Evolutionary conservation across 2,329 filamentous ascomycete genomes (phyloP), one percentile per base, ranked within the genome.

Genomic region (Sclerotinia nivalis): DNA sequence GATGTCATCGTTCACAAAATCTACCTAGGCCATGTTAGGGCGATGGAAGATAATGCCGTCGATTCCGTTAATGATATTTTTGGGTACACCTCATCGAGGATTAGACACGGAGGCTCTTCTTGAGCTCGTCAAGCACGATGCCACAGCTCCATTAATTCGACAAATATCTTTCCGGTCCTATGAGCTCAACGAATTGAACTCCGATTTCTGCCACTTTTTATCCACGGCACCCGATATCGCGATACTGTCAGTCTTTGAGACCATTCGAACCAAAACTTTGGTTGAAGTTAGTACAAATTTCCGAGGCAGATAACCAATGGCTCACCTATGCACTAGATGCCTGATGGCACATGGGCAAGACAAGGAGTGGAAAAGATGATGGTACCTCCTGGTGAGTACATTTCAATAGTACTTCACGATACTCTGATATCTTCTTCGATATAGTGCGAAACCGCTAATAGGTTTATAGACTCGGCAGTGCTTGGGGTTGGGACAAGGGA

Each of bases 31-130:
- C 2, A 65, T 69, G 59, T 31, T 69, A 40, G 67, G 67, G 37
- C 67, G 67, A 43, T 69, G 67, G 67, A 68, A 68, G 31, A 40
- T 70, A 8, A 49, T 59, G 68, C 66, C 71, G 13, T 59, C 50
- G 2, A 72, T 74, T 10, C 70, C 70, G 22, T 47, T 60, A 15
- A 62, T 77, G 13, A 61, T 77, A n/a, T 77, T 77, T 45, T 69
- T 77, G n/a, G 75, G 72, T 5, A 73, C 72, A 22, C 75, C 75
- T 2, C 74, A 77, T 69, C 64, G 70, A n/a, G 75, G 76, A 18
- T 66, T 77, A 13, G 66, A 77, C 20, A 72, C 70, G 15, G 68
- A 67, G 18, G 72, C 74, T 9, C 54, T 77, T 7, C 54, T 72
- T 45, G 73, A 70, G 22, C 66, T 77, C 5, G 74, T 74, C 9